phyloP scores from a whole-genome alignment of 441 rosid genomes.

The Dalechampia spathulata region DNA sequence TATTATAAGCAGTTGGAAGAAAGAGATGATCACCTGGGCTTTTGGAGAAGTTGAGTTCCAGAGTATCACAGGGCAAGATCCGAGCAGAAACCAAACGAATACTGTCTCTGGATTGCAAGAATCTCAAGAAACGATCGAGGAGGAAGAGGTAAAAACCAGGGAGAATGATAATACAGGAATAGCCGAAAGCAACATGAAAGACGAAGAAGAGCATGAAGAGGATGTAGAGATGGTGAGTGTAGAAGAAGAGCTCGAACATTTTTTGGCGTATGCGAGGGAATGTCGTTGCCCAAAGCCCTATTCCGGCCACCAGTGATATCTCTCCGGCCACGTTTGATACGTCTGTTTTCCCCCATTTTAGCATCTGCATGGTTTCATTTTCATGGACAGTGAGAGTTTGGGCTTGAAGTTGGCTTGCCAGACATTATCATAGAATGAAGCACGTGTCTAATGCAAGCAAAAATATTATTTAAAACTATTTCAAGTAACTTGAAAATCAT shows the following conservation, averaged over 20 bases:
- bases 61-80: slow-evolving; percentile 34
- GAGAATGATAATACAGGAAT: slow-evolving; percentile 37
- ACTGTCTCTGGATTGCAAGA: slow-evolving; percentile 40
- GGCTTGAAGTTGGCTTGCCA: no score
- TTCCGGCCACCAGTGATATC: slow-evolving; percentile 33
- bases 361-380: slow-evolving; percentile 20
- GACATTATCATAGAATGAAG: no score
- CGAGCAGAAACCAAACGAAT: slow-evolving; percentile 37
- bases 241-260: slow-evolving; percentile 58
- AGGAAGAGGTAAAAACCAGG: slow-evolving; percentile 60
- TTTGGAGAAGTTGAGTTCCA: slow-evolving; percentile 55
- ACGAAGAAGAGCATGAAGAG: slow-evolving; percentile 38
- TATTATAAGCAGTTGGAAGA: neutral
- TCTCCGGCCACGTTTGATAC: slow-evolving; percentile 46
- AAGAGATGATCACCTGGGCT: slow-evolving; percentile 17
- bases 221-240: slow-evolving; percentile 49
- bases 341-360: slow-evolving; percentile 29
- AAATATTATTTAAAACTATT: no score
- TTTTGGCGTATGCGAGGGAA: slow-evolving; percentile 28
- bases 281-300: slow-evolving; percentile 45
- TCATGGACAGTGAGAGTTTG: no score
- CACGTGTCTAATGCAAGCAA: no score
- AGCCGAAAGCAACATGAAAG: slow-evolving; percentile 43
- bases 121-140: slow-evolving; percentile 46
- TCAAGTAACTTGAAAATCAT: no score